Conservation (phyloP, 2,329 filamentous ascomycete genomes). For the Metarhizium album region DNA sequence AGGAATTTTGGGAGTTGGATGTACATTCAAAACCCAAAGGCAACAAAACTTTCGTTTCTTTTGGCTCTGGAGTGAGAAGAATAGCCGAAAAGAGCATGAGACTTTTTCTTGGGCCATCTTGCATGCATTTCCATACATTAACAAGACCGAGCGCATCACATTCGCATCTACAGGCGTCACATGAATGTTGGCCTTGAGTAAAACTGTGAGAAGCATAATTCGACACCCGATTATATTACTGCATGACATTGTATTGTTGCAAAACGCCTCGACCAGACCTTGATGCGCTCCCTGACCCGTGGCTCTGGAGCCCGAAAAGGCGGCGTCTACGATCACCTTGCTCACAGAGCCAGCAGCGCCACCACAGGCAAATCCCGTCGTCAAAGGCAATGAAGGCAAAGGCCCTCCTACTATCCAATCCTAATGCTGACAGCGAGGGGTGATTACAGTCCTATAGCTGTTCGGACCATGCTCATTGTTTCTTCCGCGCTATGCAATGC, state of each 20-base stretch:
- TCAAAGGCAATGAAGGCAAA: background rate
- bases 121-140: too few species aligned
- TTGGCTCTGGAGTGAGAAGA: too few species aligned
- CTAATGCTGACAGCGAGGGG: background rate
- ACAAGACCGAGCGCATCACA: too few species aligned
- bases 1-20: background rate
- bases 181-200: too few species aligned
- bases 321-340: background rate
- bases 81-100: too few species aligned
- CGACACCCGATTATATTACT: background rate
- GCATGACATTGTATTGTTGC: background rate
- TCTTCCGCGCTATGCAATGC: slow-evolving; percentile 51
- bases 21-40: background rate
- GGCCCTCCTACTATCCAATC: background rate
- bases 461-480: slow-evolving; percentile 43
- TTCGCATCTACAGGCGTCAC: too few species aligned
- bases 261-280: background rate
- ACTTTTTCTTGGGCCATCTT: too few species aligned
- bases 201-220: background rate
- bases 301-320: background rate
- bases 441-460: slow-evolving; percentile 38
- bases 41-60: background rate
- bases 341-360: background rate
- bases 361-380: background rate
- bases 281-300: background rate